A percentile compares a stretch with the other conserved stretches of the same genome.
Conservation (phyloP, 2,329 filamentous ascomycete species). For the Ascosphaera acerosa region DNA sequence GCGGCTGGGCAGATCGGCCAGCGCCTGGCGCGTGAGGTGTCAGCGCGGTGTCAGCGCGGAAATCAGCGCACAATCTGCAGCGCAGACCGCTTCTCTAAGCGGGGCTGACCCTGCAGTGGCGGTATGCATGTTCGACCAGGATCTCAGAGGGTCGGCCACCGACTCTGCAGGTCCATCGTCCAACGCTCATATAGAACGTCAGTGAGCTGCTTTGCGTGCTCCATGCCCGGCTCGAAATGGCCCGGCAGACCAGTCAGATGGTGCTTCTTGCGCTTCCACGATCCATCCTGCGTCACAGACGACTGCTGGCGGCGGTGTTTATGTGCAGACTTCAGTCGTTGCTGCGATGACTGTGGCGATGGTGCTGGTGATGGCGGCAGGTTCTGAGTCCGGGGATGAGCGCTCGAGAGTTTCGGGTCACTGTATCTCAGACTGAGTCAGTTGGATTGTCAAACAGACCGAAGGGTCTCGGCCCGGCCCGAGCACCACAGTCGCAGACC, state of each 20-base stretch:
- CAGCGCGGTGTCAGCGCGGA: too few species aligned
- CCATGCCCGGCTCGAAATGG: conserved; percentile 46
- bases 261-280: conserved; percentile 15
- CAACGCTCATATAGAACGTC: conserved; percentile 81
- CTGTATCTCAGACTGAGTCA: conserved; percentile 6
- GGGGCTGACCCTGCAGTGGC: too few species aligned
- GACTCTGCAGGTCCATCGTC: conserved; percentile 53
- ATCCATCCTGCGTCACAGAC: conserved; percentile 12
- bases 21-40: too few species aligned
- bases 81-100: too few species aligned
- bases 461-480: too few species aligned
- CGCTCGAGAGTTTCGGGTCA: conserved; percentile 9
- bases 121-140: background rate
- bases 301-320: conserved; percentile 41
- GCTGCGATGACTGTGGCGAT: background rate
- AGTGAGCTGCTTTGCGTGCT: conserved; percentile 69
- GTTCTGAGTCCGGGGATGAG: conserved; percentile 10
- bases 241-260: conserved; percentile 26
- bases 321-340: background rate
- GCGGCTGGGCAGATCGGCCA: too few species aligned
- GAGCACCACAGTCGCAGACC: background rate
- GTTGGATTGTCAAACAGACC: conserved; percentile 3
- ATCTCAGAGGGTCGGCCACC: conserved; percentile 28
- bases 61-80: too few species aligned
- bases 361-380: conserved; percentile 10